Base-by-base conservation (phyloP, 768 basidiomycete genomes). In the Cubamyces lactineus region DNA sequence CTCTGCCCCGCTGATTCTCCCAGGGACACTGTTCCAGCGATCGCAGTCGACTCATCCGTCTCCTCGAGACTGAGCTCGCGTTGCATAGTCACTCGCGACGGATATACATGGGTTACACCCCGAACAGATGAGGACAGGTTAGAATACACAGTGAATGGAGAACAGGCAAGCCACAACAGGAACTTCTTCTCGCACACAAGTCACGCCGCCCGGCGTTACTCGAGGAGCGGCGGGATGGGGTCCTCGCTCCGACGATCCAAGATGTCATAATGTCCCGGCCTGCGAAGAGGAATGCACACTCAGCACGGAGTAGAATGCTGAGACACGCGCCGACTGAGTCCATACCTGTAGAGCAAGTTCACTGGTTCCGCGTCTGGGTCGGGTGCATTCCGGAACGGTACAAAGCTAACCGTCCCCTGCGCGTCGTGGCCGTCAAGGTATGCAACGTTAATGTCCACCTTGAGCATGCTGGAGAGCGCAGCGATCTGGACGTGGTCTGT, bases 251-350 rank as follows among this genome's bases (percentile, higher is more conserved):
- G 61, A 43, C 61, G 61, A 50, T 74, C 73, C 53, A 92, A 76
- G 52, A 94, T 88, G 75, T 96, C 94, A 74, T 92, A 96, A 72
- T 96, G 94, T 9, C 94, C 93, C 19, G 94, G 93, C 51, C 92
- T 93, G 59, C 13, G 11, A 39, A n/a, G 16, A 45, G 13, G 61
- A 51, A 54, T 55, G 48, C 9, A 57, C n/a, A 13, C 57, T 52
- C 62, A 63, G 30, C 13, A 49, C 34, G 34, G 9, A 11, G 5
- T 34, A 11, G 4, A 34, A 43, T 19, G 48, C 16, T 40, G 26
- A 26, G 34, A 46, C 50, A 47, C 54, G 16, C 26, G 23, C 16
- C 16, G 23, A 5, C 57, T 11, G 16, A 5, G 41, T 59, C 41
- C 83, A 65, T 66, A 92, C 93, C 92, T 79, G 75, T 93, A 94